Base-by-base conservation (phyloP, 768 basidiomycete species). In the Lactifluus pinguis region DNA sequence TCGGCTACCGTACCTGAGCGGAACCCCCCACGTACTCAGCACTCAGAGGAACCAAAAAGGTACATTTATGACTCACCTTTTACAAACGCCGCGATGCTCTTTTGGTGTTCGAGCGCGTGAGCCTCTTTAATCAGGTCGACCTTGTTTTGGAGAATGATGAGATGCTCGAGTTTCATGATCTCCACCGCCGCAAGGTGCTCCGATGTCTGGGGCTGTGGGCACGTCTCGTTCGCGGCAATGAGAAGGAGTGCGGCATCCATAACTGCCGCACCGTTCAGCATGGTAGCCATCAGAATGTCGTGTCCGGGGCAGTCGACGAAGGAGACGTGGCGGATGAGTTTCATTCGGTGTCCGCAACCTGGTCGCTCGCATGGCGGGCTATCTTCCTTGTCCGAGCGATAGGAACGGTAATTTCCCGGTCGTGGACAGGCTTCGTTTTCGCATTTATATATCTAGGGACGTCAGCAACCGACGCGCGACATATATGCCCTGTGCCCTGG, bases 231-330 rank as follows among this genome's bases (percentile, higher is more conserved):
- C 32, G 91, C 97, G 21, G 97, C 97, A 60, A 99, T 84, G 56
- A 99, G 86, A 1, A 99, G 81, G 0, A 98, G 78, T 5, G 97
- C 97, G 56, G 95, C 97, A 75, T 98, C 95, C 97, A 98, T 99
- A 79, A 98, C 95, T 10, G 97, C 97, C 45, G 97, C 97, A 74
- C 95, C 97, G 81, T 98, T 98, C 68, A 99, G 79, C 97, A 99
- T 99, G 65, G 95, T 99, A 53, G 97, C 97, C 97, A 99, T 99
- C 74, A 99, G 86, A 85, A 99, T 98, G 74, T 98, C 94, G 83
- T 95, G 95, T 63, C 95, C 92, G 1, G 91, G 92, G 68, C 89
- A 93, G 74, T 99, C 97, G 71, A 99, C 97, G 74, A 99, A 99
- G 3, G 95, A 98, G 69, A 98, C 95, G 69, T 99, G 97, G 66